These are phyloP conservation scores for Plasmodium gallinaceum DNA, from an alignment of 169 alveolate species.

Conservation along the genomic window DNA sequence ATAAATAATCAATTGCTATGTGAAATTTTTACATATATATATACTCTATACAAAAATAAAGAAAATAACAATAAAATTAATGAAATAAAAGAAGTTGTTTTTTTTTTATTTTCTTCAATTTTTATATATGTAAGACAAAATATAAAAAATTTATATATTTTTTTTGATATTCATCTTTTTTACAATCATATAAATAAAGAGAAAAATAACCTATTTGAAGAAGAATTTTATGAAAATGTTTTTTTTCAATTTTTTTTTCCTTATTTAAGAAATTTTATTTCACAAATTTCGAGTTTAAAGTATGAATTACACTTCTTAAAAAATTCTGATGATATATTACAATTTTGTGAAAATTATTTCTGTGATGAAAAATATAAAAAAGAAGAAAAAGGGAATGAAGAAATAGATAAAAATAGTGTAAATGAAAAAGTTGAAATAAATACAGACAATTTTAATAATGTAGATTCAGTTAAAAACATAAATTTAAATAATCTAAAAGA, in stretches of 20 bases:
- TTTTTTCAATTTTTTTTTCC: conserved; percentile 22
- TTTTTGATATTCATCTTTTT: not conserved
- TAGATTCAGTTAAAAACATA: no score
- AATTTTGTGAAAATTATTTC: not conserved
- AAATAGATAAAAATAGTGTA: no score
- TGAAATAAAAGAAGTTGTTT: not conserved
- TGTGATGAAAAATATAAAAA: not conserved
- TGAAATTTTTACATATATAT: conserved; percentile 7
- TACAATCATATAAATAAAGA: not conserved
- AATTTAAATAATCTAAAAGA: no score
- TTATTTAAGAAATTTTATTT: conserved; percentile 6
- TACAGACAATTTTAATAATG: no score
- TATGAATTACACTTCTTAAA: conserved; percentile 22
- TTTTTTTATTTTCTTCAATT: conserved; percentile 17
- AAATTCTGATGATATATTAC: not conserved
- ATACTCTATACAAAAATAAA: not conserved
- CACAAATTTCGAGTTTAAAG: not conserved
- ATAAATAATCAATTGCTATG: not conserved
- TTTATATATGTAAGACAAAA: conserved; percentile 7
- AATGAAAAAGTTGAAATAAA: no score
- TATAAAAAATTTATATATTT: conserved; percentile 12
- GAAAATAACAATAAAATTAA: not conserved
- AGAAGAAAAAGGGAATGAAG: no score
- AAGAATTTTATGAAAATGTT: not conserved
- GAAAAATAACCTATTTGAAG: not conserved